Evolutionary conservation across 768 basidiomycete genomes (phyloP).

Genomic region (Boletus rubropictus): DNA sequence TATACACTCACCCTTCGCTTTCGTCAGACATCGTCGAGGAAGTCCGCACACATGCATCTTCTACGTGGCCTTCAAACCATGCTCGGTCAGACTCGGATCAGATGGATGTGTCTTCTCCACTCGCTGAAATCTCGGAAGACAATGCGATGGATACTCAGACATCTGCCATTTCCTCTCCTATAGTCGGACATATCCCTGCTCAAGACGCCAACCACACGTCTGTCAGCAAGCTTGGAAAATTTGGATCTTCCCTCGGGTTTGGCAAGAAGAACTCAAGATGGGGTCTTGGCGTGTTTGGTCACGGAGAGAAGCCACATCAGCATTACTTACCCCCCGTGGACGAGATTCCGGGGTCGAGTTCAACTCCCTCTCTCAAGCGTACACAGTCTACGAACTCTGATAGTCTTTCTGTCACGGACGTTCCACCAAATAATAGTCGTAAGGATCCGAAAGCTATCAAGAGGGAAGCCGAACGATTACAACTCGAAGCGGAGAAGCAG

Average conservation of each 20-base stretch:
- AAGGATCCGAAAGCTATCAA: constrained; percentile 70
- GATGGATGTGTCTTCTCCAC: constrained; percentile 57
- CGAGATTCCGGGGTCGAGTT: constrained; percentile 53
- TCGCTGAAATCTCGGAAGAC: constrained; percentile 40
- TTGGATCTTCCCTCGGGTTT: constrained; percentile 52
- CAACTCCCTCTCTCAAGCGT: constrained; percentile 68
- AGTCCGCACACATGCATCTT: constrained; percentile 20
- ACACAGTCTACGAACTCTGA: constrained; percentile 74
- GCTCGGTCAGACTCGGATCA: constrained; percentile 28
- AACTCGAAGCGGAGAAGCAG: constrained; percentile 79
- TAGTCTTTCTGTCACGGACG: constrained; percentile 56
- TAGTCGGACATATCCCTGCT: constrained; percentile 31
- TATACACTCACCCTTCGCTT: constrained; percentile 33
- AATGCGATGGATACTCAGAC: constrained; percentile 45
- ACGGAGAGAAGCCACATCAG: constrained; percentile 61
- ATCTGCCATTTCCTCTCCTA: constrained; percentile 43
- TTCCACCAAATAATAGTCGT: constrained; percentile 34
- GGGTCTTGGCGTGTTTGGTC: constrained; percentile 65
- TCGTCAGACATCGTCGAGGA: constrained; percentile 28
- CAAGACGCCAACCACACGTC: constrained; percentile 39
- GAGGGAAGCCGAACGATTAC: constrained; percentile 75
- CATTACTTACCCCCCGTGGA: constrained; percentile 64
- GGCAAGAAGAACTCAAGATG: constrained; percentile 67
- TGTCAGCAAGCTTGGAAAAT: constrained; percentile 51
- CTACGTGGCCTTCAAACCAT: constrained; percentile 28